phyloP scores from a whole-genome alignment of 345 rosid species.

The Brassica nigra region DNA sequence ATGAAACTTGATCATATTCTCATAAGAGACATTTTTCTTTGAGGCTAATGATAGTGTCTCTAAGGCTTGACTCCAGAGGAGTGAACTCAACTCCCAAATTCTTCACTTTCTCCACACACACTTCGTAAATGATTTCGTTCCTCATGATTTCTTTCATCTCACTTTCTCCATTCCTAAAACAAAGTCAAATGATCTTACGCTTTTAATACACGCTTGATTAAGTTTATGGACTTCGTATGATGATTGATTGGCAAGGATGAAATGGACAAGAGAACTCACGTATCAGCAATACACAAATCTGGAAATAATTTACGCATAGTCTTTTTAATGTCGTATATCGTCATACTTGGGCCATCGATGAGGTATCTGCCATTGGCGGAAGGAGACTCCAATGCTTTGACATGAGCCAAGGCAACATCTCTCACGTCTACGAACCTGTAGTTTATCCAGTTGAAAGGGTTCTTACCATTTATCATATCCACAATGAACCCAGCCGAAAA shows the following conservation, averaged over 20 bases:
- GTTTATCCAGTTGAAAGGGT: background rate
- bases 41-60: constrained; percentile 33
- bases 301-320: constrained; percentile 37
- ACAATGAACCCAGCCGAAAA: constrained; percentile 31
- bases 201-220: background rate
- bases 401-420: constrained; percentile 47
- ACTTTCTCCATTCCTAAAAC: constrained; percentile 18
- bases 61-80: constrained; percentile 16
- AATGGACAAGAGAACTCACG: constrained; percentile 26
- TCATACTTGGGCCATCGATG: constrained; percentile 33
- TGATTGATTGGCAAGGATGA: background rate
- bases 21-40: constrained; percentile 21
- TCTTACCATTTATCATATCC: constrained; percentile 39
- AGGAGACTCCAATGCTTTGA: constrained; percentile 49
- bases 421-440: constrained; percentile 38
- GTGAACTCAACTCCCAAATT: constrained; percentile 35
- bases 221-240: background rate
- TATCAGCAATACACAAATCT: constrained; percentile 11
- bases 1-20: background rate
- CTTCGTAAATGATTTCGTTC: background rate
- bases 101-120: constrained; percentile 35
- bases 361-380: constrained; percentile 50
- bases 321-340: background rate
- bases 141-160: constrained; percentile 1
- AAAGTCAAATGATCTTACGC: background rate